Evolutionary conservation across 2,329 filamentous ascomycete genomes (phyloP).

Genomic region (Neofusicoccum ribis): DNA sequence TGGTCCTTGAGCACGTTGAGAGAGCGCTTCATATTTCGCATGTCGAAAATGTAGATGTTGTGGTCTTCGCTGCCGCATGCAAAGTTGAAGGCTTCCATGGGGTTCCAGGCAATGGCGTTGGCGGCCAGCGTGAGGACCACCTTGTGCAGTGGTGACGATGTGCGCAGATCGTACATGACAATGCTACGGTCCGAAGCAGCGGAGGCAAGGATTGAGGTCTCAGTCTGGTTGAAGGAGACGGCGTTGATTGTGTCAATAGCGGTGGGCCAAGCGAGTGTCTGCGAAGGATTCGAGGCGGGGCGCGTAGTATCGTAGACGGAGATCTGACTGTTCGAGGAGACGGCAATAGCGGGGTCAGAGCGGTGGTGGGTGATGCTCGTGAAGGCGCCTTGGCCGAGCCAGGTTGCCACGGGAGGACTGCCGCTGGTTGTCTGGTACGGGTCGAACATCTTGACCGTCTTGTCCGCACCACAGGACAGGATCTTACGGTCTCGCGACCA

Average conservation of each 20-base stretch:
- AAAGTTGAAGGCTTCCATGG: conserved; percentile 95
- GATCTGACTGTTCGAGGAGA: conserved; percentile 68
- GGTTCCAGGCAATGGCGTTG: conserved; percentile 89
- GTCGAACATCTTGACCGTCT: conserved; percentile 86
- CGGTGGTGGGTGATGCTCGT: conserved; percentile 83
- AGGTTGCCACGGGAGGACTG: conserved; percentile 75
- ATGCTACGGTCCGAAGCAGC: conserved; percentile 80
- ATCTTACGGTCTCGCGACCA: conserved; percentile 87
- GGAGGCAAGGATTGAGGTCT: conserved; percentile 87
- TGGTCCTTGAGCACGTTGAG: conserved; percentile 89
- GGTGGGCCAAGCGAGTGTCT: conserved; percentile 84
- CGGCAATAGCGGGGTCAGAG: conserved; percentile 75
- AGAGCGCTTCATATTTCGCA: conserved; percentile 83
- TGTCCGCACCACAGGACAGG: conserved; percentile 82
- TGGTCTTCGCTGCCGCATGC: conserved; percentile 93
- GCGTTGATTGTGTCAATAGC: conserved; percentile 86
- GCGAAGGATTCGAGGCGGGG: conserved; percentile 73
- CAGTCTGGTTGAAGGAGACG: conserved; percentile 83
- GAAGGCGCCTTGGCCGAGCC: conserved; percentile 80
- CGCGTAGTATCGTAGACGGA: conserved; percentile 86
- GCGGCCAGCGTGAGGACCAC: conserved; percentile 78
- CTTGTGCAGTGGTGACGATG: conserved; percentile 77
- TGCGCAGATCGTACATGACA: conserved; percentile 89
- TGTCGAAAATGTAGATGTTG: conserved; percentile 90
- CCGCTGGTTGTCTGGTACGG: conserved; percentile 74